phyloP scores from a whole-genome alignment of 2,329 filamentous ascomycete genomes.

The Stachybotrys chlorohalonatus region DNA sequence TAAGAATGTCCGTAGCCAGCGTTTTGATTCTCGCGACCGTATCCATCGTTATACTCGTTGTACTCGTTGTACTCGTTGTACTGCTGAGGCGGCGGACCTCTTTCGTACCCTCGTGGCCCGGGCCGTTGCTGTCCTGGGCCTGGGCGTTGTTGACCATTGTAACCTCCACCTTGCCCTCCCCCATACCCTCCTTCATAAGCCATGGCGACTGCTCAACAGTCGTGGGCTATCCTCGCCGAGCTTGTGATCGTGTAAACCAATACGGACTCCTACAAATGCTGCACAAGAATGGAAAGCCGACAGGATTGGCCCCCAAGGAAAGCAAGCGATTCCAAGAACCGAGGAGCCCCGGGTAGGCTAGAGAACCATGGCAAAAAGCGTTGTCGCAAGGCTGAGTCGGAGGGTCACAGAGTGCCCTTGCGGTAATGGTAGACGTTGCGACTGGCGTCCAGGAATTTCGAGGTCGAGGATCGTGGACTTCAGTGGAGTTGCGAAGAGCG shows the following conservation, averaged over 20 bases:
- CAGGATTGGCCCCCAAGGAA: neutral
- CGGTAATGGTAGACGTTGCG: too few relatives aligned
- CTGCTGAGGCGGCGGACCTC: constrained; percentile 17
- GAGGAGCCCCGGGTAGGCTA: neutral
- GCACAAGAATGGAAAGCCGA: neutral
- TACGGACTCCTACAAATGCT: too few relatives aligned
- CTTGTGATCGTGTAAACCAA: too few relatives aligned
- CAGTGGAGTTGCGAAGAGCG: neutral
- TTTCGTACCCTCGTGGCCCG: constrained; percentile 24
- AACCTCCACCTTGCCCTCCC: constrained; percentile 16
- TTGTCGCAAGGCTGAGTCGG: neutral
- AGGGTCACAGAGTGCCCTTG: neutral
- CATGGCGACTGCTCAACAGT: constrained; percentile 23
- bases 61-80: constrained; percentile 39
- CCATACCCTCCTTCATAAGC: constrained; percentile 38
- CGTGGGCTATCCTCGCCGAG: too few relatives aligned
- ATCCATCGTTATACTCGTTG: constrained; percentile 35
- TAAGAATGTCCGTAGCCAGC: constrained; percentile 30
- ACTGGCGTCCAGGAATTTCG: neutral
- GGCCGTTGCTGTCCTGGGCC: constrained; percentile 34
- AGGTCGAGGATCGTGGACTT: neutral
- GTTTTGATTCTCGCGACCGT: constrained; percentile 30
- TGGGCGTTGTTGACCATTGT: constrained; percentile 33
- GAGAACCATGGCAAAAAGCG: neutral
- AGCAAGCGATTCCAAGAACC: neutral